phyloP scores from a whole-genome alignment of 2,329 filamentous ascomycete species.

The Apiospora sp. region DNA sequence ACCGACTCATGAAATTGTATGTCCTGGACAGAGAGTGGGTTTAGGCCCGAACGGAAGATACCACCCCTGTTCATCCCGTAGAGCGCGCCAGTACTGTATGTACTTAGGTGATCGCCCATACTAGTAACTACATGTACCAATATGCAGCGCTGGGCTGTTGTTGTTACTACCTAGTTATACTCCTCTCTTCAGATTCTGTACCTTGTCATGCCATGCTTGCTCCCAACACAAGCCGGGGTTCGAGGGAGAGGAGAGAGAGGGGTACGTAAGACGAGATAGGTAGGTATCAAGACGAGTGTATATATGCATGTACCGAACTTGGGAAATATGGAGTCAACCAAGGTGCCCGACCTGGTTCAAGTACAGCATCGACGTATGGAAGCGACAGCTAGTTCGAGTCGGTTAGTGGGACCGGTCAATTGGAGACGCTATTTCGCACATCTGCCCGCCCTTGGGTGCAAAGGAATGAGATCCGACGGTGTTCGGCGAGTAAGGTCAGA shows the following conservation, averaged over 20 bases:
- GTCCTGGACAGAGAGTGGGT: not conserved
- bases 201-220: not conserved
- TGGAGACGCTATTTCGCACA: conserved; percentile 20
- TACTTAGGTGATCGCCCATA: conserved; percentile 11
- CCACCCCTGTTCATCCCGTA: conserved; percentile 22
- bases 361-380: not conserved
- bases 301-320: not conserved
- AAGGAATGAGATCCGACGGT: conserved; percentile 18
- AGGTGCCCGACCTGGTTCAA: conserved; percentile 9
- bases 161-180: conserved; percentile 6
- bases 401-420: conserved; percentile 15
- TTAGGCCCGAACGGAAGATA: conserved; percentile 25
- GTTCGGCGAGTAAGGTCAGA: conserved; percentile 16
- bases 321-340: not conserved
- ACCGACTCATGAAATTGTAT: conserved; percentile 22
- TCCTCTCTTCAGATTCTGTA: not conserved
- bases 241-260: not conserved
- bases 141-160: not conserved
- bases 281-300: not conserved
- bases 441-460: conserved; percentile 13
- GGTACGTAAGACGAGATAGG: not conserved
- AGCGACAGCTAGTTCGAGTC: conserved; percentile 1
- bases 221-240: not conserved
- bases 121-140: not conserved
- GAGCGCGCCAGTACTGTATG: not conserved